These are phyloP conservation scores for Globisporangium apiculatum DNA, from an alignment of 352 stramenopile genomes.

Conservation along the genomic window DNA sequence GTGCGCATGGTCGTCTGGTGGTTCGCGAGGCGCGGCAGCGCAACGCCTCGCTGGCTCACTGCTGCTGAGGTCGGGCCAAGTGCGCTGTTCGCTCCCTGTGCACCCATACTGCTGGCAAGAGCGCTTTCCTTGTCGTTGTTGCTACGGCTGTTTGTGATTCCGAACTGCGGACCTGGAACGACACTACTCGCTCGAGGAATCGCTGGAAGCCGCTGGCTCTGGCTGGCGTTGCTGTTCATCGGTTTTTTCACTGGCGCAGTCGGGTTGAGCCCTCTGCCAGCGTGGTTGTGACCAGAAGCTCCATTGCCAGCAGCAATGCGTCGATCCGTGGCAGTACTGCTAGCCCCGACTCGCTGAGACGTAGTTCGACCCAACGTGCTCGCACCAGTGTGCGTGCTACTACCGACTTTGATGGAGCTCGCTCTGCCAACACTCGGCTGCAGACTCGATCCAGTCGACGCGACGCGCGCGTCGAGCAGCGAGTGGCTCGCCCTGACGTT, in stretches of 20 bases:
- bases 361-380: background rate
- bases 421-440: conserved; percentile 1
- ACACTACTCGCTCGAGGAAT: conserved; percentile 2
- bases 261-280: background rate
- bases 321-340: background rate
- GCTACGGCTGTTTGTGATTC: conserved; percentile 4
- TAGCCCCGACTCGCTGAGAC: background rate
- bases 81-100: background rate
- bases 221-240: background rate
- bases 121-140: background rate
- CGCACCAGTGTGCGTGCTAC: background rate
- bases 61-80: background rate
- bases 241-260: conserved; percentile 2
- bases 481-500: conserved; percentile 14
- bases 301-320: background rate
- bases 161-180: conserved; percentile 3
- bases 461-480: conserved; percentile 9
- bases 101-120: background rate
- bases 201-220: conserved; percentile 9
- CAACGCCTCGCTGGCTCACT: conserved; percentile 8
- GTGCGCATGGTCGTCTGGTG: conserved; percentile 9
- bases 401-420: background rate
- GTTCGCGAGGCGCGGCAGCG: conserved; percentile 26
- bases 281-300: background rate
- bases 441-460: conserved; percentile 4